Evolutionary conservation across 192 early-diverging fungal species (phyloP), one percentile per base, ranked within the genome.

Genomic region (Piromyces finnis): DNA sequence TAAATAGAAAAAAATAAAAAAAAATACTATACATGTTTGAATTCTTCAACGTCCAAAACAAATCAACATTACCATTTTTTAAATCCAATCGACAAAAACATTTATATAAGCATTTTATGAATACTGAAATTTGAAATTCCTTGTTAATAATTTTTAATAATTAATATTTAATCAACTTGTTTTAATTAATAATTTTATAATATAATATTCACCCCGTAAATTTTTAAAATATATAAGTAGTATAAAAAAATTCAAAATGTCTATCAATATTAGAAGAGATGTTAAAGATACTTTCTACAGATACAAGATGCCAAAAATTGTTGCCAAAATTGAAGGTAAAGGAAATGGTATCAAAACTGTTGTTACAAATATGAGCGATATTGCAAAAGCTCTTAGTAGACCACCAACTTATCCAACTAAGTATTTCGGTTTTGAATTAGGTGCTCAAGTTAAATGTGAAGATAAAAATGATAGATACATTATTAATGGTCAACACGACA

Each of bases 341-440:
- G 97, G 97, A 77, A 99, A 99, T 88, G 97, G 97, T 81, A 98
- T 99, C 87, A 99, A 99, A 87, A 99, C 97, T 12, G 95, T 97
- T 77, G 88, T 99, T 82, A 93, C 94, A 80, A 99, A 99, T 91
- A 98, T 99, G 93, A 82, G 91, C 35, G 95, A 98, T 80, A 92
- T 99, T 82, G 93, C 95, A 27, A 93, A 93, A 81, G 90, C 97
- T 27, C 88, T 99, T 29, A 87, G 87, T 83, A 91, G 97, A 68
- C 97, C 96, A 30, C 92, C 94, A 22, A 84, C 93, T 29, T 98
- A 95, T 80, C 91, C 94, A 41, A 93, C 93, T 36, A 94, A 93
- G 88, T 97, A 89, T 88, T 98, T 99, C 91, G 97, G 97, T 32
- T 92, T 87, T 82, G 97, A 98, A 84, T 93, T 99, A 78, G 97